A percentile compares a stretch with the other conserved stretches of the same genome.
Conservation (phyloP, 164 flowering plant species). For the Vitis amurensis region DNA sequence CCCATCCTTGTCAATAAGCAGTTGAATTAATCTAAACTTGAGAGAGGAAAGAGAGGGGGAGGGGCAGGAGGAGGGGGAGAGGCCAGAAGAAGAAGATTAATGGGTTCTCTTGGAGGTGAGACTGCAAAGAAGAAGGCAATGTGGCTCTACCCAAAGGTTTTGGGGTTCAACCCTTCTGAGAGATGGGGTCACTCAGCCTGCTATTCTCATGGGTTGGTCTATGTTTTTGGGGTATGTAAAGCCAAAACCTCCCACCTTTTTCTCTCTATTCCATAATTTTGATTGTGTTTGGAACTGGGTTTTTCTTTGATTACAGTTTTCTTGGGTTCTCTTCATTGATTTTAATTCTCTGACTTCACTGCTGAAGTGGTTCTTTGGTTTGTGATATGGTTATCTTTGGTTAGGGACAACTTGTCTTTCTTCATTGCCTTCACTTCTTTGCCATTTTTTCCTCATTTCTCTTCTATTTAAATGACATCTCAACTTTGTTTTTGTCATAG, state of each 20-base stretch:
- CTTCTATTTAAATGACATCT: constrained; percentile 3
- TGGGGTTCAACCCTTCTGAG: constrained; percentile 75
- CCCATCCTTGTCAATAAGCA: constrained; percentile 19
- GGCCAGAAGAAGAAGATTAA: constrained; percentile 12
- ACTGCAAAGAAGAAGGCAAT: constrained; percentile 65
- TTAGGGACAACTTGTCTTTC: constrained; percentile 16
- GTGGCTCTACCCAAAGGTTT: constrained; percentile 88
- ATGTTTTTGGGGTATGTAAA: constrained; percentile 81
- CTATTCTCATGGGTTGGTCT: constrained; percentile 59
- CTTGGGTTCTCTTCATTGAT: constrained; percentile 1
- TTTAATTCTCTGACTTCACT: neutral
- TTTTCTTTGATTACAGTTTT: neutral
- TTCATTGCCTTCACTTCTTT: constrained; percentile 9
- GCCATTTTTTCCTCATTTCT: constrained; percentile 9
- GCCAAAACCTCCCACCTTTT: neutral
- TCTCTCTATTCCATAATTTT: neutral
- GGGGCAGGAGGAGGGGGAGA: neutral
- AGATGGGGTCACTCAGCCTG: constrained; percentile 99
- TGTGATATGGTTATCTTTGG: constrained; percentile 15
- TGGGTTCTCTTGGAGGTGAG: constrained; percentile 55
- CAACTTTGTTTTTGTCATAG: neutral
- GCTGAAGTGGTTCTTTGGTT: neutral
- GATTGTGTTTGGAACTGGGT: neutral
- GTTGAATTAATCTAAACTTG: constrained; percentile 2
- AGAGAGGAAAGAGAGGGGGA: constrained; percentile 1